Evolutionary conservation across 345 rosid genomes (phyloP).

Genomic region (Melastoma malabathricum): DNA sequence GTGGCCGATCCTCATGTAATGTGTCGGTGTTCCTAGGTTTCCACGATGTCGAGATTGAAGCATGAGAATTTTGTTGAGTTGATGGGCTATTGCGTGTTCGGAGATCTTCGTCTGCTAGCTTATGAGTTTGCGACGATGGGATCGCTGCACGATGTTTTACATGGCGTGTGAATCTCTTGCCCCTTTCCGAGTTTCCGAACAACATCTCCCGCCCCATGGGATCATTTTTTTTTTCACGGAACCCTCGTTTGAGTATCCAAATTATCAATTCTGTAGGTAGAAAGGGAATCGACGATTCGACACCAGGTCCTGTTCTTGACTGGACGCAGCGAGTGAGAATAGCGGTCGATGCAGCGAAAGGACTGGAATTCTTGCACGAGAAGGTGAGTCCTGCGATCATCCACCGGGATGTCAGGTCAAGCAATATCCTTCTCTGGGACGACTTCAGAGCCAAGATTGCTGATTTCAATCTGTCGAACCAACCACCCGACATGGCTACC

Average conservation of each 20-base stretch:
- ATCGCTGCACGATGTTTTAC: slow-evolving; percentile 85
- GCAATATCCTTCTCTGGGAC: slow-evolving; percentile 84
- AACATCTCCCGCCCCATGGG: too few relatives aligned
- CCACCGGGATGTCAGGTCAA: slow-evolving; percentile 87
- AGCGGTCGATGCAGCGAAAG: slow-evolving; percentile 86
- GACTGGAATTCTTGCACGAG: slow-evolving; percentile 90
- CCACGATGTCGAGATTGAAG: slow-evolving; percentile 78
- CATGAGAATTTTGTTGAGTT: slow-evolving; percentile 76
- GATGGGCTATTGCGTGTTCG: slow-evolving; percentile 72
- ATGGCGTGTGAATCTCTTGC: slow-evolving; percentile 28
- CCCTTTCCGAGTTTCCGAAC: too few relatives aligned
- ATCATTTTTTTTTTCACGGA: too few relatives aligned
- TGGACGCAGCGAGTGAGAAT: slow-evolving; percentile 89
- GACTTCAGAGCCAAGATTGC: slow-evolving; percentile 76
- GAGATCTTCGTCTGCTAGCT: slow-evolving; percentile 56
- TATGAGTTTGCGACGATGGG: slow-evolving; percentile 73
- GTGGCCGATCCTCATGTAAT: too few relatives aligned
- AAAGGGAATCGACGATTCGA: slow-evolving; percentile 93
- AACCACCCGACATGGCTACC: slow-evolving; percentile 79
- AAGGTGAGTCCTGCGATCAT: slow-evolving; percentile 84
- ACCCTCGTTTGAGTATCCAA: too few relatives aligned
- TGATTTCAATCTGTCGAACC: slow-evolving; percentile 82
- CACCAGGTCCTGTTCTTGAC: slow-evolving; percentile 78
- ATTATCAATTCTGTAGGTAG: slow-evolving; percentile 36
- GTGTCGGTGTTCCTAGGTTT: slow-evolving; percentile 25